Percentiles rank a stretch among this genome's conserved stretches.
Conservation (phyloP, 2,329 filamentous ascomycete species). For the Didymella keratinophila region DNA sequence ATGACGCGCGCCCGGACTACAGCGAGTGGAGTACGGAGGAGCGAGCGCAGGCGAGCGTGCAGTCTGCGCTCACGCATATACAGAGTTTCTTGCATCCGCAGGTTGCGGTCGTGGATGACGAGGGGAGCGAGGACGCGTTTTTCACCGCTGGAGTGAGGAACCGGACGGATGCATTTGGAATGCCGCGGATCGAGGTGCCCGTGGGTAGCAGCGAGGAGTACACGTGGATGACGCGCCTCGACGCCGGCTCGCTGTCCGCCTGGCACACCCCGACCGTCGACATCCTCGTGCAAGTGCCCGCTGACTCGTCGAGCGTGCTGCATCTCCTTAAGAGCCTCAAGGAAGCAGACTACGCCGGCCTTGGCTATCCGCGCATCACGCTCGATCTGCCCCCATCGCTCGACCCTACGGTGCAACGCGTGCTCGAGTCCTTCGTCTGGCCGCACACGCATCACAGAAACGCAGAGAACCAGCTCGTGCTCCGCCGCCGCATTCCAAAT, state of each 20-base stretch:
- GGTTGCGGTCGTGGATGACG: conserved; percentile 75
- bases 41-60: conserved; percentile 71
- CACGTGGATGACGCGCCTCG: conserved; percentile 80
- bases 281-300: conserved; percentile 80
- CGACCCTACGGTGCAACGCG: conserved; percentile 70
- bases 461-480: conserved; percentile 59
- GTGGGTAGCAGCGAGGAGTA: conserved; percentile 67
- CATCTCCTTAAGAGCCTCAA: conserved; percentile 79
- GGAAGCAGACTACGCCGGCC: conserved; percentile 76
- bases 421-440: conserved; percentile 72
- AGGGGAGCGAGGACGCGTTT: conserved; percentile 70
- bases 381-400: conserved; percentile 80
- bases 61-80: conserved; percentile 74
- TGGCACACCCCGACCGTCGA: conserved; percentile 84
- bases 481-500: conserved; percentile 75
- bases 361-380: conserved; percentile 75
- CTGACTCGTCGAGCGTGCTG: conserved; percentile 76
- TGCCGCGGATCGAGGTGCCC: conserved; percentile 80
- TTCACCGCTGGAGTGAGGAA: conserved; percentile 69
- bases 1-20: conserved; percentile 80
- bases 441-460: conserved; percentile 58
- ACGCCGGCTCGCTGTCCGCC: conserved; percentile 73
- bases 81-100: conserved; percentile 78
- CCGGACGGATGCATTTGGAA: conserved; percentile 60
- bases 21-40: conserved; percentile 72